A percentile compares a stretch with the other conserved stretches of the same genome.
phyloP scores from a whole-genome alignment of 225 moss, liverwort and hornwort species.

The Marchantia polymorpha region DNA sequence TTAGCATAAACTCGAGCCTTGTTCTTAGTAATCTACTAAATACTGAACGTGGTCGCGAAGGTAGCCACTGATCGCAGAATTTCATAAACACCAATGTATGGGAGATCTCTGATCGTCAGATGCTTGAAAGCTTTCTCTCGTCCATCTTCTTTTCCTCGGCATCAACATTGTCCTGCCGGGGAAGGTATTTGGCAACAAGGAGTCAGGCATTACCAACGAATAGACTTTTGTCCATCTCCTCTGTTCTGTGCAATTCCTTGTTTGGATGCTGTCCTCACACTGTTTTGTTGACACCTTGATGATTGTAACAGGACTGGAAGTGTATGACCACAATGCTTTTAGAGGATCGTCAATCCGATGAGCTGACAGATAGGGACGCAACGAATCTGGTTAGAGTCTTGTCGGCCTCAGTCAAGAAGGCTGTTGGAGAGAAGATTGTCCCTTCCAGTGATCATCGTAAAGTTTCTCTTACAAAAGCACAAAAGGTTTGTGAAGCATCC shows the following conservation, averaged over 20 bases:
- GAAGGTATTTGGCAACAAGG: too few relatives aligned
- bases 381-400: conserved; percentile 89
- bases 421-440: conserved; percentile 89
- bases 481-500: conserved; percentile 49
- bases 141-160: too few relatives aligned
- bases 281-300: background rate
- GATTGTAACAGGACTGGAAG: conserved; percentile 74
- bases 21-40: too few relatives aligned
- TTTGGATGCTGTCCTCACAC: background rate
- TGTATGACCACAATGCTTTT: conserved; percentile 84
- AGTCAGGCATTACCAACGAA: too few relatives aligned
- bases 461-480: conserved; percentile 66
- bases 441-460: conserved; percentile 83
- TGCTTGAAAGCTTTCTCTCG: too few relatives aligned
- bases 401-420: conserved; percentile 92
- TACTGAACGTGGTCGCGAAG: too few relatives aligned
- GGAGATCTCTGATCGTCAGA: too few relatives aligned
- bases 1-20: too few relatives aligned
- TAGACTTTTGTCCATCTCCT: background rate
- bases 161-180: too few relatives aligned
- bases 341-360: conserved; percentile 74
- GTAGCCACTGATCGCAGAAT: too few relatives aligned
- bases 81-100: too few relatives aligned
- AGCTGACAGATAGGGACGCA: conserved; percentile 83
- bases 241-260: background rate